Base-by-base conservation (phyloP, 192 early-diverging fungal genomes). In the Radiomyces spectabilis region DNA sequence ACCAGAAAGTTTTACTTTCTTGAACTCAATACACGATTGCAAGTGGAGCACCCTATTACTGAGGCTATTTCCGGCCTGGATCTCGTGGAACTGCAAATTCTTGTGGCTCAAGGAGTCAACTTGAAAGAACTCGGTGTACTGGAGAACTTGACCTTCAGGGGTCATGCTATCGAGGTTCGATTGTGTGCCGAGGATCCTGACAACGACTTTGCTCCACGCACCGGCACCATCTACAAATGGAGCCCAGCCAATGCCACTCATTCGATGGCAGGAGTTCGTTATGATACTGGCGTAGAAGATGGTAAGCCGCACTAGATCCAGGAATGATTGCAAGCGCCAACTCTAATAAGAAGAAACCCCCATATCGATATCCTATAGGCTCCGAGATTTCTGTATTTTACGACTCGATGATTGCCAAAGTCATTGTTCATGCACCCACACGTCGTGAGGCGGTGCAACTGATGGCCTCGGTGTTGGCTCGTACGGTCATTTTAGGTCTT, bases 1-100 rank as follows among this genome's bases (percentile, higher is more conserved):
- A 57, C 64, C 8, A 63, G 65, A 15, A 60, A 74, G 44, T 83
- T 75, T 43, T 85, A 82, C 67, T 85, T 85, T 64, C 61, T 85
- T 53, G 82, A 85, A 55, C 66, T 85, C 57, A 85, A 85, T 65
- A 78, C 82, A 13, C 78, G 82, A 42, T 68, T 85, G 12, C 82
- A 85, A 55, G 83, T 85, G 5, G 82, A 85, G 59, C 82, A 85
- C 39, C 75, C 76, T 18, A 74, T 82, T 33, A 83, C 82, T 10
- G 82, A 85, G 52, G 48, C 61, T 32, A 75, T 82, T 31, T 74
- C 77, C 18, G 82, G 82, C 2, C 55, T 81, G 21, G 82, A 84
- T 57, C 56, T 84, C n/a, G 82, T 84, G 12, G 77, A 70, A 40
- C 57, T 79, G 26, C 82, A 84, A 58, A 70, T 84, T 12, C 60